phyloP scores from a whole-genome alignment of 441 rosid species.

The Euphorbia celastroides region DNA sequence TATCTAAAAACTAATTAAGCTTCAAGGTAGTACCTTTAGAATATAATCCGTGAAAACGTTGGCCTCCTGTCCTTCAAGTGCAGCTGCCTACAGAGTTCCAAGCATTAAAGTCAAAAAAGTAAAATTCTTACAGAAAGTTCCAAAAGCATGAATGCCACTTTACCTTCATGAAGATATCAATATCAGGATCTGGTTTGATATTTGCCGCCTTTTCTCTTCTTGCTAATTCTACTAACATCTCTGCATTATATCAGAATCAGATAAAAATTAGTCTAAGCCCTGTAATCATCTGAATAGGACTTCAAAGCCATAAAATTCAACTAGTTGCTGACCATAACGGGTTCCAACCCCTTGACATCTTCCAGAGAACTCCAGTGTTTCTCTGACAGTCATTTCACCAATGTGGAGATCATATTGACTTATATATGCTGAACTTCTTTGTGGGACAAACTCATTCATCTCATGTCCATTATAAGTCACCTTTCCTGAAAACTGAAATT shows the following conservation, averaged over 20 bases:
- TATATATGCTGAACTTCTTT: conserved; percentile 19
- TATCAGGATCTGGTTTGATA: conserved; percentile 63
- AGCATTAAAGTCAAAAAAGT: not conserved
- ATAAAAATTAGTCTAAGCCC: conserved; percentile 1
- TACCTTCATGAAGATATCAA: conserved; percentile 65
- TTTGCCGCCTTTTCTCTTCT: conserved; percentile 59
- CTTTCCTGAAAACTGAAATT: conserved; percentile 19
- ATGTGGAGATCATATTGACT: conserved; percentile 22
- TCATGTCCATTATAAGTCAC: conserved; percentile 22
- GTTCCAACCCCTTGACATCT: conserved; percentile 23
- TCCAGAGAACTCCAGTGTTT: conserved; percentile 22
- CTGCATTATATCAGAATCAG: conserved; percentile 27
- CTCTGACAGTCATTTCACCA: conserved; percentile 20
- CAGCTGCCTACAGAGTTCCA: conserved; percentile 40
- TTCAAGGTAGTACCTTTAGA: conserved; percentile 36
- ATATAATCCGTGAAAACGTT: conserved; percentile 55
- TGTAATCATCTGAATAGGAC: not conserved
- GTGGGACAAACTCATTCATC: conserved; percentile 22
- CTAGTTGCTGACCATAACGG: conserved; percentile 10
- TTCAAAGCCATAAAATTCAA: not conserved
- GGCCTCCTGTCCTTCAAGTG: conserved; percentile 49
- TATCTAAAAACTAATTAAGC: not conserved
- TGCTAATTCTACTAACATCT: conserved; percentile 47
- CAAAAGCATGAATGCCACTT: not conserved
- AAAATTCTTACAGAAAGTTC: not conserved